phyloP scores from a whole-genome alignment of 352 stramenopile genomes.

The Stephanocyclus meneghinianus region DNA sequence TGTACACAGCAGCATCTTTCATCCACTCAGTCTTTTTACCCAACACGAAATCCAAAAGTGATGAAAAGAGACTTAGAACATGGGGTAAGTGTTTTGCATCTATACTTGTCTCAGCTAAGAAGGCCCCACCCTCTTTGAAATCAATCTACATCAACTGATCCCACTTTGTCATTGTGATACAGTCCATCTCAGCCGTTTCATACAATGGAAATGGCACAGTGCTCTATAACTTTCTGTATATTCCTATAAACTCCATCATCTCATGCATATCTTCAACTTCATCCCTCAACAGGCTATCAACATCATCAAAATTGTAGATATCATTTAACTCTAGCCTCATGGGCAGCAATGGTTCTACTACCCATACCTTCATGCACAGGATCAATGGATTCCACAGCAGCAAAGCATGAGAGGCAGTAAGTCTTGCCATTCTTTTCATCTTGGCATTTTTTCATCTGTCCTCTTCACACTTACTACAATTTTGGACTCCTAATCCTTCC shows the following conservation, averaged over 20 bases:
- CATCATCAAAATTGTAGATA: background rate
- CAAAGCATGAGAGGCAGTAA: background rate
- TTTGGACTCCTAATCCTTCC: background rate
- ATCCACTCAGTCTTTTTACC: constrained; percentile 9
- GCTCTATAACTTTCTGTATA: background rate
- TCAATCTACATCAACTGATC: constrained; percentile 1
- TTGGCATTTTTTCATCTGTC: background rate
- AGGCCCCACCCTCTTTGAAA: constrained; percentile 15
- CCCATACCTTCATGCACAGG: background rate
- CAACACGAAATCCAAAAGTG: constrained; percentile 8
- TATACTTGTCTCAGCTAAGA: constrained; percentile 21
- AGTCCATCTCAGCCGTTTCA: background rate
- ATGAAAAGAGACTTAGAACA: constrained; percentile 11
- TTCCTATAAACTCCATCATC: background rate
- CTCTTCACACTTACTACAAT: background rate
- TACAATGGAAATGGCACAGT: constrained; percentile 1
- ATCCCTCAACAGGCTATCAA: background rate
- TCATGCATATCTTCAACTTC: constrained; percentile 20
- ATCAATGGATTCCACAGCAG: background rate
- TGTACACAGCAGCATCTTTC: constrained; percentile 14
- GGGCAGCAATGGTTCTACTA: background rate
- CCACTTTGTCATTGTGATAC: background rate
- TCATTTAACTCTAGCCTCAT: background rate
- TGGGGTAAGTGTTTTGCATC: constrained; percentile 13
- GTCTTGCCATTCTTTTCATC: background rate